Evolutionary conservation across 225 moss, liverwort and hornwort species (phyloP).

Genomic region (Polytrichum formosum): DNA sequence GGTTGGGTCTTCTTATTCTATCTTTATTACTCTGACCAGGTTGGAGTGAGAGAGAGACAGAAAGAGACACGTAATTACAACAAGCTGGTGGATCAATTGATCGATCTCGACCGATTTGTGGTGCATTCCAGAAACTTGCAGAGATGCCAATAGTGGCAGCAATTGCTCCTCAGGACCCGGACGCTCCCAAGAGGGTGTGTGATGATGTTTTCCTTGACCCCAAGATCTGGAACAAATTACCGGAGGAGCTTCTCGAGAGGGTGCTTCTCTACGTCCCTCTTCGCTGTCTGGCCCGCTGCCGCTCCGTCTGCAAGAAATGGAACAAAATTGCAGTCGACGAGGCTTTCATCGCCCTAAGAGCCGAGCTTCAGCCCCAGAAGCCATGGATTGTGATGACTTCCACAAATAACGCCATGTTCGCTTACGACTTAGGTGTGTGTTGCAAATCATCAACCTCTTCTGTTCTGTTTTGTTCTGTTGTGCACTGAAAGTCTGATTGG

Average conservation of each 20-base stretch:
- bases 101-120: no score
- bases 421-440: constrained; percentile 35
- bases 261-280: constrained; percentile 36
- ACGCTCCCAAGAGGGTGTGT: no score
- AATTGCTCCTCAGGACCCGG: no score
- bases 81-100: no score
- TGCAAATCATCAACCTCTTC: not conserved
- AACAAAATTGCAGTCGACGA: constrained; percentile 21
- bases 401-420: constrained; percentile 23
- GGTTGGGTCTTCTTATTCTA: no score
- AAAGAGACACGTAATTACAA: no score
- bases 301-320: constrained; percentile 41
- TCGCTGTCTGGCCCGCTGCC: constrained; percentile 30
- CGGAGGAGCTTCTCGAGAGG: constrained; percentile 45
- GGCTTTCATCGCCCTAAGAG: constrained; percentile 23
- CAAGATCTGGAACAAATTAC: constrained; percentile 29
- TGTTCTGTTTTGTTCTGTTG: not conserved
- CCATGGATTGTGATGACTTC: constrained; percentile 52
- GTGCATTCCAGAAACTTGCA: no score
- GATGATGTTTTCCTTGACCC: constrained; percentile 29
- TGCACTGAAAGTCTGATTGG: not conserved
- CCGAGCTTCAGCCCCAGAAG: constrained; percentile 10
- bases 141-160: no score
- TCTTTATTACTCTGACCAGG: no score
- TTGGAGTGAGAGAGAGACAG: no score